Evolutionary conservation across 805 yeast genomes (phyloP), one percentile per base, ranked within the genome.

Genomic region (Grigorovia yakushimaensis): DNA sequence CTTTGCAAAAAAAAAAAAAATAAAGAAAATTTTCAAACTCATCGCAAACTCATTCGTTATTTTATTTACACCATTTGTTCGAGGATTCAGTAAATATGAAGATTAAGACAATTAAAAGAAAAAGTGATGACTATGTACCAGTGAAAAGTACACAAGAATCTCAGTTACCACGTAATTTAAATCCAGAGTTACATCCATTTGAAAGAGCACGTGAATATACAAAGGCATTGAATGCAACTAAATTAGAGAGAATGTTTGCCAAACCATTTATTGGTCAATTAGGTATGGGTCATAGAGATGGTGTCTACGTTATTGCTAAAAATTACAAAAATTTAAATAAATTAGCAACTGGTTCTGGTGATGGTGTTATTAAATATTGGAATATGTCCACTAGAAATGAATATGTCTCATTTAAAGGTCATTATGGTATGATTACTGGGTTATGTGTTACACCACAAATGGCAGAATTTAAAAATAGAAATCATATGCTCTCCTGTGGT

Each of bases 151-250:
- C 94, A 0, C 97, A 93, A 63, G 91, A 88, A 57, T 80, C 91
- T 2, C 78, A 91, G 20, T 65, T 87, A 46, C 91, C 97, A 0
- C 76, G 98, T 49, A 93, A 93, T 66, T 70, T 93, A 56, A 83
- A 91, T 61, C 96, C 98, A 1, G 93, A 91, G 20, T 72, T 93
- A 43, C 99, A 93, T 69, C 98, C 97, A 0, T 91, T 93, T 60
- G 98, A 93, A 68, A 74, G 98, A 56, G 97, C 98, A 5, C 76
- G 98, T 61, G 98, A 93, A 67, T 93, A 93, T 60, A 86, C 97
- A 18, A 78, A 89, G 54, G 98, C 98, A 0, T 68, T 93, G 46
- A 91, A 87, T 48, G 98, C 98, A 23, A 89, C 98, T 15, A 93
- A 93, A 63, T 66, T 93, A 69, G 98, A 91, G 62, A 76, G 97